phyloP scores from a whole-genome alignment of 2,329 filamentous ascomycete genomes.

The Fusarium pseudoanthophilum region DNA sequence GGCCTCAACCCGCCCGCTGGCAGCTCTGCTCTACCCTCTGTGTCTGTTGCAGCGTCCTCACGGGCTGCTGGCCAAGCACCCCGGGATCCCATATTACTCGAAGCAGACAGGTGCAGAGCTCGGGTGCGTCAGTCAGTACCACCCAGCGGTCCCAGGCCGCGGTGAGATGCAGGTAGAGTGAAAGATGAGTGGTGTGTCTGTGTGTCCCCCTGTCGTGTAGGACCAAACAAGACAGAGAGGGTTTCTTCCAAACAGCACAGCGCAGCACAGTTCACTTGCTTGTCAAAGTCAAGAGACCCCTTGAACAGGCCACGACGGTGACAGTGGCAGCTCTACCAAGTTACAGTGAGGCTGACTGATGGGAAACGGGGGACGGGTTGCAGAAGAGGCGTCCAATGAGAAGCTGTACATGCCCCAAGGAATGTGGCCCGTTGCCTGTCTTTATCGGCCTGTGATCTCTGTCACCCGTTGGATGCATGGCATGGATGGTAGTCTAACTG shows the following conservation, averaged over 20 bases:
- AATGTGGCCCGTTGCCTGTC: conserved; percentile 35
- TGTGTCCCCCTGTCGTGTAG: conserved; percentile 7
- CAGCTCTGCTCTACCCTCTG: conserved; percentile 12
- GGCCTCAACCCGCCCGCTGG: conserved; percentile 40
- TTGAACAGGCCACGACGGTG: conserved; percentile 35
- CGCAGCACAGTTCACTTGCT: conserved; percentile 8
- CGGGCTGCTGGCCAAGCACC: conserved; percentile 31
- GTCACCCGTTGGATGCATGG: conserved; percentile 37
- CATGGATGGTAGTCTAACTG: conserved; percentile 8
- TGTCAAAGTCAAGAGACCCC: conserved; percentile 29
- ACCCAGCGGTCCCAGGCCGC: conserved; percentile 34
- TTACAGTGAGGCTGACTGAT: conserved; percentile 44
- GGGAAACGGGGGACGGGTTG: conserved; percentile 34
- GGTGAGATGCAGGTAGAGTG: conserved; percentile 35
- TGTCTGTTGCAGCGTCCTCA: conserved; percentile 15
- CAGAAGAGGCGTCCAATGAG: conserved; percentile 40
- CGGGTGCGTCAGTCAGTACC: conserved; percentile 36
- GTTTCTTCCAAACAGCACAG: conserved; percentile 5
- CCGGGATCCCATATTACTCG: conserved; percentile 34
- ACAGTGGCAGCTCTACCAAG: neutral
- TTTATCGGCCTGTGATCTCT: conserved; percentile 33
- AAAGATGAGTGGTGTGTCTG: conserved; percentile 23
- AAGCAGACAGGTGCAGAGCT: conserved; percentile 42
- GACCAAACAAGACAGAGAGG: neutral
- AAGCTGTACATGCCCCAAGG: conserved; percentile 7